Evolutionary conservation across 805 yeast species (phyloP).

Genomic region (Myxozyma melibiosi): DNA sequence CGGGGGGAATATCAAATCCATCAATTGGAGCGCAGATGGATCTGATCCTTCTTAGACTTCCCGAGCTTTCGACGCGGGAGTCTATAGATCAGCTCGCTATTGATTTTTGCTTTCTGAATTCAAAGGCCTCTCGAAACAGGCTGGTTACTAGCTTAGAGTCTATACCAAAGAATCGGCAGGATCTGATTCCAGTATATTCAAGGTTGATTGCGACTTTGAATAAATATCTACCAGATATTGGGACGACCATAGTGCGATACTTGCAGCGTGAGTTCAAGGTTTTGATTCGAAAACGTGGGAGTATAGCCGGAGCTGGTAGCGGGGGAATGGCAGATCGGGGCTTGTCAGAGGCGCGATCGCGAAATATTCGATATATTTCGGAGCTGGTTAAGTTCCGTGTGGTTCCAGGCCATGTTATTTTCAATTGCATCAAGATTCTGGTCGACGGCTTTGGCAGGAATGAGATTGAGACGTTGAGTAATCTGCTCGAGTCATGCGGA

Average conservation of each 20-base stretch:
- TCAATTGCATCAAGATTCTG: slow-evolving; percentile 69
- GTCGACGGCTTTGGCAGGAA: slow-evolving; percentile 55
- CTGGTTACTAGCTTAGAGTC: slow-evolving; percentile 56
- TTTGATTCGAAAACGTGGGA: slow-evolving; percentile 28
- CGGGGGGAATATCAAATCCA: too few species aligned
- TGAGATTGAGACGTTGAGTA: slow-evolving; percentile 67
- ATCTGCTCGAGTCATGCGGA: slow-evolving; percentile 77
- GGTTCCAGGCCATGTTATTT: slow-evolving; percentile 68
- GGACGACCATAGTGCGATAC: slow-evolving; percentile 54
- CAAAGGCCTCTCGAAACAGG: slow-evolving; percentile 71
- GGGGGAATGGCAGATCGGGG: slow-evolving; percentile 20
- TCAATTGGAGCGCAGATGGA: slow-evolving; percentile 35
- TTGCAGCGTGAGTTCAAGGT: slow-evolving; percentile 49
- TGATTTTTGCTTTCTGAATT: slow-evolving; percentile 51
- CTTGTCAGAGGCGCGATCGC: slow-evolving; percentile 25
- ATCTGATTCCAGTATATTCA: slow-evolving; percentile 51
- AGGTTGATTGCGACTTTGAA: slow-evolving; percentile 69
- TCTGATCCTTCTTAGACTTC: slow-evolving; percentile 22
- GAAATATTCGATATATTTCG: slow-evolving; percentile 59
- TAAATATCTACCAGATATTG: slow-evolving; percentile 52
- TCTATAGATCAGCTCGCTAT: slow-evolving; percentile 40
- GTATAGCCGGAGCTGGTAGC: neutral
- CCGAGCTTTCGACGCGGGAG: slow-evolving; percentile 31
- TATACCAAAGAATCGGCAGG: slow-evolving; percentile 48
- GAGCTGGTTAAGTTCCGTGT: slow-evolving; percentile 78